Percentiles rank a stretch among this genome's conserved stretches.
These are phyloP conservation scores for Colletotrichum tofieldiae DNA, from an alignment of 2,329 filamentous ascomycete genomes.

Conservation along the genomic window DNA sequence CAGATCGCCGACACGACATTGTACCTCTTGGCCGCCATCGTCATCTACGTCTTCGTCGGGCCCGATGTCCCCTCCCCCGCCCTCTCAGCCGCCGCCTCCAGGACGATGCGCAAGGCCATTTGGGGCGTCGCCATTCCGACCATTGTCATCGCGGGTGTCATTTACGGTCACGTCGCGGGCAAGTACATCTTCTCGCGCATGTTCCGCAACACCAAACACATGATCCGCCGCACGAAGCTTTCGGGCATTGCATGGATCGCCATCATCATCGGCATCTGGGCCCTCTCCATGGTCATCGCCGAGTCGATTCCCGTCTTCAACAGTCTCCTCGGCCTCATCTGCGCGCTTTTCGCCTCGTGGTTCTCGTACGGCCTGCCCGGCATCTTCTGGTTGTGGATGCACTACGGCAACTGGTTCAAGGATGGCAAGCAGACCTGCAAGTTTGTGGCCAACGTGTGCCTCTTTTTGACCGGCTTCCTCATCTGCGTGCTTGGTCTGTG, in stretches of 20 bases:
- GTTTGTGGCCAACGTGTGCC: constrained; percentile 51
- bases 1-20: constrained; percentile 72
- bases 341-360: constrained; percentile 76
- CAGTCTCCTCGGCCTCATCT: constrained; percentile 74
- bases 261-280: constrained; percentile 70
- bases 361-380: constrained; percentile 71
- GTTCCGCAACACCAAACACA: constrained; percentile 72
- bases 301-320: constrained; percentile 80
- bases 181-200: constrained; percentile 78
- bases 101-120: constrained; percentile 72
- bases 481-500: constrained; percentile 58
- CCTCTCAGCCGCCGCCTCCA: constrained; percentile 71
- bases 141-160: constrained; percentile 80
- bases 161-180: constrained; percentile 77
- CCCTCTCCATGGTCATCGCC: constrained; percentile 77
- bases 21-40: constrained; percentile 75
- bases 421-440: constrained; percentile 50
- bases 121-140: constrained; percentile 80
- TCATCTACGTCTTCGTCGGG: constrained; percentile 79
- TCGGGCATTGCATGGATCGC: constrained; percentile 72
- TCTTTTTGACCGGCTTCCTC: constrained; percentile 54
- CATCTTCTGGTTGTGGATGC: constrained; percentile 64
- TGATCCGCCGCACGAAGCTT: constrained; percentile 64
- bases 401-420: constrained; percentile 58
- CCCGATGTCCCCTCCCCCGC: constrained; percentile 75